phyloP scores from a whole-genome alignment of 306 rosid species.

The Trichosanthes cucumerina region DNA sequence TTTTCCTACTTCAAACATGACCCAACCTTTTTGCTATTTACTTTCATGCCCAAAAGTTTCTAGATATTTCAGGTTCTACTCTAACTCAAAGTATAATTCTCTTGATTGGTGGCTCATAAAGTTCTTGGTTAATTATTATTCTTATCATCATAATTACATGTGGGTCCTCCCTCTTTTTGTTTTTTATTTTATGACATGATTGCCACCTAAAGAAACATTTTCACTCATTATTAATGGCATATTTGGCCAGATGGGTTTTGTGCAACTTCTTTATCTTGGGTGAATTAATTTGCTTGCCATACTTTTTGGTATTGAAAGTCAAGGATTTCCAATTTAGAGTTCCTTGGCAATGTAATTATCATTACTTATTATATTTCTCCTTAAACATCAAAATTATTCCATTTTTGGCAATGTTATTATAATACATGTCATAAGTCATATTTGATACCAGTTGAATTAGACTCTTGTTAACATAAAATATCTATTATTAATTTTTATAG shows the following conservation, averaged over 20 bases:
- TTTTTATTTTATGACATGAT: neutral
- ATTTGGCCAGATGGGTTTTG: neutral
- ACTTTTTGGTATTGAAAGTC: neutral
- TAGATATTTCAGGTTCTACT: neutral
- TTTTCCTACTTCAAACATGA: neutral
- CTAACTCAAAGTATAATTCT: neutral
- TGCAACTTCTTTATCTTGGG: neutral
- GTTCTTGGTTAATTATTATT: constrained; percentile 3
- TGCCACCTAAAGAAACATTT: neutral
- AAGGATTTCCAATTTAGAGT: no score
- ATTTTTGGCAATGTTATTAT: no score
- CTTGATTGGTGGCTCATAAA: neutral
- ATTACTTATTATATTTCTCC: neutral
- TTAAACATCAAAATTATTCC: neutral
- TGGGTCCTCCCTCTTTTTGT: neutral
- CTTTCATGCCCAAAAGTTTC: neutral
- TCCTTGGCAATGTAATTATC: neutral
- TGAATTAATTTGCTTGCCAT: neutral
- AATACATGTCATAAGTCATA: no score
- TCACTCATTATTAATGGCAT: neutral
- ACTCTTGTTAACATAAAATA: no score
- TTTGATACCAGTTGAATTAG: no score
- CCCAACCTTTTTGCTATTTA: neutral
- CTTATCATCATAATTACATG: constrained; percentile 3
- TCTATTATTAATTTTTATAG: no score